Conservation (phyloP, 345 rosid genomes). For the Pugionium dolabratum region DNA sequence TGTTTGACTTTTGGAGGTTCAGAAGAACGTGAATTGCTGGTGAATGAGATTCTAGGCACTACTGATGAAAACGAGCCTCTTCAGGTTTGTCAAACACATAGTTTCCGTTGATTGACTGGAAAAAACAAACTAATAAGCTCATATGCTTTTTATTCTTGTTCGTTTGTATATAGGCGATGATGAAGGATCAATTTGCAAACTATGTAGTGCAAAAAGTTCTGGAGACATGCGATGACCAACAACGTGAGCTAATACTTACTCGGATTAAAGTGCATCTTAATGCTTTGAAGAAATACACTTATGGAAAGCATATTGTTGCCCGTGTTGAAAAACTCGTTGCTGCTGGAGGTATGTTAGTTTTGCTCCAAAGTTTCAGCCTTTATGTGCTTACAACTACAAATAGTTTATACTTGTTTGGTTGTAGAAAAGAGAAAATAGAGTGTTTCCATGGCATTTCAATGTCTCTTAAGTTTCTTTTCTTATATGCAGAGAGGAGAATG, state of each 20-base stretch:
- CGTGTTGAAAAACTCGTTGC: slow-evolving; percentile 97
- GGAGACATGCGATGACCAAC: slow-evolving; percentile 91
- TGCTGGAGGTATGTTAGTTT: slow-evolving; percentile 67
- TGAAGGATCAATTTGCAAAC: too few relatives aligned
- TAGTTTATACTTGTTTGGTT: too few relatives aligned
- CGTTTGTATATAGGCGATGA: not conserved
- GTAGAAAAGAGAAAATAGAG: too few relatives aligned
- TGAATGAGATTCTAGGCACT: slow-evolving; percentile 90
- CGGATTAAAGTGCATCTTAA: slow-evolving; percentile 88
- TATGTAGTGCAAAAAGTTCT: not conserved
- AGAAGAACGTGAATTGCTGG: slow-evolving; percentile 66
- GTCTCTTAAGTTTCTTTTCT: not conserved
- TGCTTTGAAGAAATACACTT: slow-evolving; percentile 90
- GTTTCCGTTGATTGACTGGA: not conserved
- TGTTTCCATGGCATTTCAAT: too few relatives aligned
- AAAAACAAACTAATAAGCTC: not conserved
- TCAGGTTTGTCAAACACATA: slow-evolving; percentile 57
- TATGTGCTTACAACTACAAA: not conserved
- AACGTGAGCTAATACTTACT: slow-evolving; percentile 73
- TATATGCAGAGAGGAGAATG: slow-evolving; percentile 38
- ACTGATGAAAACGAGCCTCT: slow-evolving; percentile 96
- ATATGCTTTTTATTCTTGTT: not conserved
- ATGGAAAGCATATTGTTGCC: slow-evolving; percentile 92
- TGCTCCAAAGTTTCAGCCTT: not conserved
- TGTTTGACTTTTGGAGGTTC: slow-evolving; percentile 79